These are phyloP conservation scores for Sclerotinia glacialis DNA, from an alignment of 2,329 filamentous ascomycete species.

Conservation along the genomic window DNA sequence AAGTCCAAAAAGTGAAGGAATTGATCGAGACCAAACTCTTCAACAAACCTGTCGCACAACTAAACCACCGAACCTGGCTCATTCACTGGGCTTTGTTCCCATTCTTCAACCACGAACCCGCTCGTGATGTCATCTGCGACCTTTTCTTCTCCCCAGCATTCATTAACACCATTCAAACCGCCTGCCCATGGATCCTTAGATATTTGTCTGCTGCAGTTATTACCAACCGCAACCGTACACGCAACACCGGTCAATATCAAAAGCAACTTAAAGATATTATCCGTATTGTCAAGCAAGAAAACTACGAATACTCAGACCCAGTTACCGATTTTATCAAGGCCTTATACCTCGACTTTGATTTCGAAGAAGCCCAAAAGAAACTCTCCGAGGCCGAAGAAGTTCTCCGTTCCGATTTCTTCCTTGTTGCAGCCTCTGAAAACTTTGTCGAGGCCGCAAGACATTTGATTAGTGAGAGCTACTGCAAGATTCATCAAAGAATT, in stretches of 20 bases:
- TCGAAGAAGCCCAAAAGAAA: constrained; percentile 91
- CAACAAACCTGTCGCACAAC: constrained; percentile 92
- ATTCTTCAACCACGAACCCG: constrained; percentile 94
- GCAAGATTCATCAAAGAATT: constrained; percentile 99
- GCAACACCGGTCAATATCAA: constrained; percentile 86
- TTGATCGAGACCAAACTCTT: constrained; percentile 91
- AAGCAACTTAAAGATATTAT: constrained; percentile 98
- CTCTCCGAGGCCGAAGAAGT: constrained; percentile 86
- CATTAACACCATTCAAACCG: constrained; percentile 99
- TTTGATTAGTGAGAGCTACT: constrained; percentile 97
- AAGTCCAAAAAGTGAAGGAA: constrained; percentile 86
- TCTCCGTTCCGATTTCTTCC: constrained; percentile 92
- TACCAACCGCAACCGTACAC: constrained; percentile 76
- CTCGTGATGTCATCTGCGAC: constrained; percentile 87
- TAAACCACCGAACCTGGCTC: constrained; percentile 94
- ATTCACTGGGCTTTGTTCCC: constrained; percentile 99
- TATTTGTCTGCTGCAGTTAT: constrained; percentile 95
- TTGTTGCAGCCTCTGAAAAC: constrained; percentile 75
- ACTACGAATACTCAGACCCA: constrained; percentile 95
- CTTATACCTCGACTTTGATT: constrained; percentile 93
- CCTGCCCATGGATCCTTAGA: constrained; percentile 92
- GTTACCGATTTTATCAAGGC: constrained; percentile 96
- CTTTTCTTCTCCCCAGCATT: constrained; percentile 95
- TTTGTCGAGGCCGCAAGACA: constrained; percentile 95
- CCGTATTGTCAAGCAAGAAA: constrained; percentile 92